Conservation (phyloP, 1,139 yeast species). For the Candida frijolesensis region DNA sequence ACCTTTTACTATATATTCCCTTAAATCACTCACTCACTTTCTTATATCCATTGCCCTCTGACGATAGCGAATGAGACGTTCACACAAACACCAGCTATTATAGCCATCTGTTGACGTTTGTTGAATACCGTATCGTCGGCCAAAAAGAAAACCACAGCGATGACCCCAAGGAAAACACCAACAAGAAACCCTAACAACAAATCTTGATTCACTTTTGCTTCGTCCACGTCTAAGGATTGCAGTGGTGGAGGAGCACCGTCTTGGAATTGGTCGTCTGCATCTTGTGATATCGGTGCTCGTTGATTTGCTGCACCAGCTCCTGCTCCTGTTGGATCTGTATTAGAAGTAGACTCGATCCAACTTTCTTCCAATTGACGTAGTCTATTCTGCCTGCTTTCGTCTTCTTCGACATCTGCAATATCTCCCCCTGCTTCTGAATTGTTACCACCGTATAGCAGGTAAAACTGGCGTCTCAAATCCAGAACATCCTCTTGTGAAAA, state of each 20-base stretch:
- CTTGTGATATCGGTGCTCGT: conserved; percentile 6
- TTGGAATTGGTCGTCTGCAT: conserved; percentile 5
- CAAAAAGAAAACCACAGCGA: conserved; percentile 57
- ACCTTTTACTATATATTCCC: background rate
- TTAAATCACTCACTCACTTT: background rate
- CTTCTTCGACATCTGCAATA: conserved; percentile 45
- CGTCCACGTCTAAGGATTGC: conserved; percentile 32
- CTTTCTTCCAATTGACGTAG: conserved; percentile 76
- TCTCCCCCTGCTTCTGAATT: conserved; percentile 13
- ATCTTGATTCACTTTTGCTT: conserved; percentile 52
- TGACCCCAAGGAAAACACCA: conserved; percentile 66
- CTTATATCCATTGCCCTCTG: conserved; percentile 49
- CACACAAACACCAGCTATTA: conserved; percentile 60
- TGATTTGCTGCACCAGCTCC: conserved; percentile 8
- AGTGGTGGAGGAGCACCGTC: conserved; percentile 22
- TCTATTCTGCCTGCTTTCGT: conserved; percentile 38
- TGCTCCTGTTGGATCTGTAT: conserved; percentile 17
- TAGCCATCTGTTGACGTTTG: conserved; percentile 61
- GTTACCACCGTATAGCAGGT: conserved; percentile 49
- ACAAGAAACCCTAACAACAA: conserved; percentile 62
- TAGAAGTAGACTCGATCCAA: conserved; percentile 85
- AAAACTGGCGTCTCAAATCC: conserved; percentile 74
- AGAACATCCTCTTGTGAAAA: conserved; percentile 75
- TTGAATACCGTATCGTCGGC: conserved; percentile 60
- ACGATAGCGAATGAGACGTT: conserved; percentile 61